Base-by-base conservation (phyloP, 2,329 filamentous ascomycete genomes). In the Fusarium sp. region DNA sequence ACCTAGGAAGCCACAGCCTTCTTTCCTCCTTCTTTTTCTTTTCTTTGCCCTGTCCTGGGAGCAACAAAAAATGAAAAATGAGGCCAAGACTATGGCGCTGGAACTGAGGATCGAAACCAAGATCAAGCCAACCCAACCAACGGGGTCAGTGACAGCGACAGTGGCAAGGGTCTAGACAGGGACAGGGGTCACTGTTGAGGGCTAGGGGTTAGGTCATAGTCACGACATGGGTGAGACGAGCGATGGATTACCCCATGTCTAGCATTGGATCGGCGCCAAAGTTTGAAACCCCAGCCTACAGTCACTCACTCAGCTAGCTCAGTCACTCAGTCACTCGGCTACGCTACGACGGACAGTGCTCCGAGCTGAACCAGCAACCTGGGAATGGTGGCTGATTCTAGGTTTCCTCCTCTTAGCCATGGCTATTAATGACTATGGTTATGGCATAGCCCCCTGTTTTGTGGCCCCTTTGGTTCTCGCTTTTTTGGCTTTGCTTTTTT, bases 221-320 rank as follows among this genome's bases (percentile, higher is more conserved):
- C 33, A 37, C 20, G 31, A 29, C 46, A 54, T 45, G 58, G 56
- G 40, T 29, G 27, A 54, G 55, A 61, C 25, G 41, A 62, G 48
- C 40, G 25, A 61, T 55, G 48, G 45, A 45, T 35, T 52, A 61
- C 49, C 55, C 63, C 60, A 65, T 65, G 60, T 51, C 62, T 49
- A 59, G 31, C 59, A 65, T 54, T 61, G 50, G 41, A 62, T 62
- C 62, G 53, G 47, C 54, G 47, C 62, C 62, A 59, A 58, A 60
- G 45, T 41, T 39, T 63, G 59, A 43, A 53, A 47, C 42, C 40
- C 48, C 27, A 36, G 43, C 33, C 39, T 17, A 17, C 43, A 43
- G 29, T 7, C n/a, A 25, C 25, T 25, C 25, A 25, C 23, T 25
- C 23, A 25, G 23, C 23, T 8, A n/a, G 8, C 25, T 25, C 25